Evolutionary conservation across 2,329 filamentous ascomycete genomes (phyloP).

Genomic region (Hymenoscyphus linearis): DNA sequence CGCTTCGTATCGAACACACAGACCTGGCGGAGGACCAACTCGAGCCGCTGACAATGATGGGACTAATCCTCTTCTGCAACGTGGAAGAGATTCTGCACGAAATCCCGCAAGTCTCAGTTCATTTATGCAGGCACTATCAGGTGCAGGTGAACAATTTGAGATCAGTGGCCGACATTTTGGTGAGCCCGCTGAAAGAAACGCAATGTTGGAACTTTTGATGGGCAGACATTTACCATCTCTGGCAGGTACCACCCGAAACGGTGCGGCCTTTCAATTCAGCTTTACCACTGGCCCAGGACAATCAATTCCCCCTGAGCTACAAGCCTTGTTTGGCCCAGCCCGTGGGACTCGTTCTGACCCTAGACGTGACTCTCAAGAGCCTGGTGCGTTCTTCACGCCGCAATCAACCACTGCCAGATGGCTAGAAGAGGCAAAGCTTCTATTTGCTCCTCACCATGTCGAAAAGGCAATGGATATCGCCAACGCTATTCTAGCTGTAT

Average conservation of each 20-base stretch:
- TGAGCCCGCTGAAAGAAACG: conserved; percentile 22
- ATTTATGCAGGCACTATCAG: conserved; percentile 43
- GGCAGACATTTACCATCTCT: conserved; percentile 31
- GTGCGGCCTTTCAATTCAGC: conserved; percentile 55
- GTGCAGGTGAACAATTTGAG: conserved; percentile 29
- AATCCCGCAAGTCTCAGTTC: conserved; percentile 45
- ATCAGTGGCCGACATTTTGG: conserved; percentile 25
- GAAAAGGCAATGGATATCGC: conserved; percentile 67
- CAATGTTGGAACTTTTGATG: conserved; percentile 28
- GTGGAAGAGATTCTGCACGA: conserved; percentile 45
- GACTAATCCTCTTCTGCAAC: conserved; percentile 78
- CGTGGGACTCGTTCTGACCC: conserved; percentile 22
- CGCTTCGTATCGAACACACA: conserved; percentile 45
- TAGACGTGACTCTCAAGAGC: conserved; percentile 28
- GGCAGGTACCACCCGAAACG: conserved; percentile 36
- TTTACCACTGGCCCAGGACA: conserved; percentile 45
- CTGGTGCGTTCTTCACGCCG: conserved; percentile 52
- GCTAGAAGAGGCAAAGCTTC: conserved; percentile 82
- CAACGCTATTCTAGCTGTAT: conserved; percentile 62
- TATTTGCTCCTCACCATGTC: conserved; percentile 64
- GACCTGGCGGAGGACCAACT: conserved; percentile 43
- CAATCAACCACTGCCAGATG: conserved; percentile 72
- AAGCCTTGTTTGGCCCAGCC: conserved; percentile 36
- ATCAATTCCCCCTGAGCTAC: conserved; percentile 48
- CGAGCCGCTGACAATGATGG: conserved; percentile 66